phyloP scores from a whole-genome alignment of 345 rosid genomes.

The Garcia nutans region DNA sequence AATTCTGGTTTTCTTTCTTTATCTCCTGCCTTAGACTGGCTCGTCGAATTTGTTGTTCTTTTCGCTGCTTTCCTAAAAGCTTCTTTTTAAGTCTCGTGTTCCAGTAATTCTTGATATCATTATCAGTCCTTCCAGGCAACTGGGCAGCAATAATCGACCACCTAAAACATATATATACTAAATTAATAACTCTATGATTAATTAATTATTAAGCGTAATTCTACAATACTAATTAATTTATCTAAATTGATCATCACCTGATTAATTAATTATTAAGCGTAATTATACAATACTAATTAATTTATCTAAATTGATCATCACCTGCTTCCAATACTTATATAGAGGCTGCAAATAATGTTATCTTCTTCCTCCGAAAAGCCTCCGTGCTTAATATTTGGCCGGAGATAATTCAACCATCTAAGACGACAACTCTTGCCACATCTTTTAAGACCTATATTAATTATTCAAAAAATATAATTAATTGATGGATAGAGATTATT shows the following conservation, averaged over 20 bases:
- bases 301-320: constrained; percentile 1
- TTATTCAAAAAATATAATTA: neutral
- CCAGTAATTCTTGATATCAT: constrained; percentile 83
- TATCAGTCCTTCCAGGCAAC: constrained; percentile 77
- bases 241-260: constrained; percentile 23
- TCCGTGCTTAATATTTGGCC: constrained; percentile 59
- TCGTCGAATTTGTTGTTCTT: constrained; percentile 43
- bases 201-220: neutral
- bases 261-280: neutral
- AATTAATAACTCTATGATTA: neutral
- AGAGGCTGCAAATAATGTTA: constrained; percentile 53
- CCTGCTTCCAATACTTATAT: constrained; percentile 57
- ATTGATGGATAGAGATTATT: neutral
- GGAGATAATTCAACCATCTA: constrained; percentile 57
- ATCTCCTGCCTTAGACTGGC: constrained; percentile 44
- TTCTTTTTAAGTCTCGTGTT: constrained; percentile 79
- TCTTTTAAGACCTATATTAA: constrained; percentile 45
- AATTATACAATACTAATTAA: neutral
- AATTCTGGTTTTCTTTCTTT: constrained; percentile 38
- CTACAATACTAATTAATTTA: too few relatives aligned
- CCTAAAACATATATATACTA: constrained; percentile 26
- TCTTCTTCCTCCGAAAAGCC: constrained; percentile 65
- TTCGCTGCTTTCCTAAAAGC: constrained; percentile 64
- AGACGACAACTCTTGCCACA: constrained; percentile 62
- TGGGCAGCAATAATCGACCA: constrained; percentile 90